Base-by-base conservation (phyloP, 106 monocot genomes). In the Dendrobium huoshanense region DNA sequence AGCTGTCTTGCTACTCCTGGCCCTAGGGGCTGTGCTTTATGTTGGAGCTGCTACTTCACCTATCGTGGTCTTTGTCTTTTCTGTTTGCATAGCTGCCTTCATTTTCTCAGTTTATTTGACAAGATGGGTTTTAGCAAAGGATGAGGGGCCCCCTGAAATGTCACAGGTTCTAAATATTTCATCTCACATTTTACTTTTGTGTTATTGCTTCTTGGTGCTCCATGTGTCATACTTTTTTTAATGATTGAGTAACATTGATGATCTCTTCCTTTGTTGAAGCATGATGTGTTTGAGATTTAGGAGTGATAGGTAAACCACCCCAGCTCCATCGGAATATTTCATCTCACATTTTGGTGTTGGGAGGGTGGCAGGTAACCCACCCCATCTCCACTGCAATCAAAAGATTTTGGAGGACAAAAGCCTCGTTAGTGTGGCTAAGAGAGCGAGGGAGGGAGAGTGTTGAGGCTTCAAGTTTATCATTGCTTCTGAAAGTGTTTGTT, bases 121-220 rank as follows among this genome's bases (percentile, higher is more conserved):
- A 81, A 99, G 93, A 77, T 99, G 99, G 99, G 99, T 99, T 86
- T 93, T 99, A 81, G 89, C 91, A 31, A 99, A 99, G 80, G 99
- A 99, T 79, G 99, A 99, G 81, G 99, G 99, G 0, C 95, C 99
- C 78, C 93, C 95, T 51, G 97, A 97, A 85, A 97, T 97, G 97
- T 81, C 70, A 74, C 82, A 97, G 92, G 97, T 97, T 90, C n/a
- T 77, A 83, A 54, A 27, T 70, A 17, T 73, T 3, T 74, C 24
- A 72, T 10, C 9, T 15, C 54, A 9, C 20, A 16, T 37, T 22
- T 76, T 76, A 41, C 49, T 51, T 9, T 74, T 41, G 43, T 74
- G 44, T 3, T 5, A 31, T 70, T 70, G 10, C 16, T 70, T 9
- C 20, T 65, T 37, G 24, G 37, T 70, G 37, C 37, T 70, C 37